These are phyloP conservation scores for Colletotrichum sojae DNA, from an alignment of 2,329 filamentous ascomycete genomes.

Conservation along the genomic window DNA sequence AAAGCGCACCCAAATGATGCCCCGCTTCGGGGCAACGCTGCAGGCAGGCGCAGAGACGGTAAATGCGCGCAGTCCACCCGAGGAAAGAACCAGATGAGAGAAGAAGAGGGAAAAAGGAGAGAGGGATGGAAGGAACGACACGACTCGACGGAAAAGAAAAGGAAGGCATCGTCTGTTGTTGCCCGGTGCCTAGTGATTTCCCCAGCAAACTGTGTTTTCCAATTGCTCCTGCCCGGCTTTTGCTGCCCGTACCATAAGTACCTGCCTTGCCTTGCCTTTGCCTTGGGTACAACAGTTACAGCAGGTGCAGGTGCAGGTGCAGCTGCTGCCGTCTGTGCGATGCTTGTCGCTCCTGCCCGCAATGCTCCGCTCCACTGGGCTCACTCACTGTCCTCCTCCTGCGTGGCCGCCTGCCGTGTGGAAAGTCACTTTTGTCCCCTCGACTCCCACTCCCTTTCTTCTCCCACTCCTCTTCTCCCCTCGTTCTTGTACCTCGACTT, in stretches of 20 bases:
- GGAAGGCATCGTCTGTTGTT: too few relatives aligned
- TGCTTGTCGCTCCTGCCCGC: neutral
- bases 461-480: constrained; percentile 2
- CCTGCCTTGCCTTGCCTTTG: too few relatives aligned
- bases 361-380: neutral
- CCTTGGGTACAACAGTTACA: too few relatives aligned
- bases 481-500: constrained; percentile 4
- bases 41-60: constrained; percentile 9
- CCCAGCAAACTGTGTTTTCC: neutral
- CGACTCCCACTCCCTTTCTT: constrained; percentile 2
- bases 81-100: neutral
- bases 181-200: too few relatives aligned
- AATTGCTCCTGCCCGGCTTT: neutral
- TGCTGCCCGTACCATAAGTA: too few relatives aligned
- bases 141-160: too few relatives aligned
- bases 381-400: neutral
- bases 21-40: constrained; percentile 20
- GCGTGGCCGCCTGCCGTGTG: neutral
- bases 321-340: neutral
- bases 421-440: neutral
- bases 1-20: constrained; percentile 4
- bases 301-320: too few relatives aligned
- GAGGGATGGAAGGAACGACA: neutral
- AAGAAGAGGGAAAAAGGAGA: neutral
- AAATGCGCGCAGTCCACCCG: constrained; percentile 16